These are phyloP conservation scores for Prunus salicina DNA, from an alignment of 306 rosid species.

Conservation along the genomic window DNA sequence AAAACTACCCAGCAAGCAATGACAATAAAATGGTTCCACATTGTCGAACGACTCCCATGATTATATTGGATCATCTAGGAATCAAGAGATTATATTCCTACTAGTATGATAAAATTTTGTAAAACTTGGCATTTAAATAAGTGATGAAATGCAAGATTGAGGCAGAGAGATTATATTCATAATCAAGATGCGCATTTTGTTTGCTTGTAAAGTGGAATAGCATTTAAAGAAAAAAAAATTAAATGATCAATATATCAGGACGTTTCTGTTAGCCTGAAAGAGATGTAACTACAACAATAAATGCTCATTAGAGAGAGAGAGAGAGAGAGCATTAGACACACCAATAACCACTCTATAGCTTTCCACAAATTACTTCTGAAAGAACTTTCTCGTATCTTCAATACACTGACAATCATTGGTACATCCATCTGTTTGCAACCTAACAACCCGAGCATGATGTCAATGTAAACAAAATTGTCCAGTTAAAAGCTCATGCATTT, in stretches of 20 bases:
- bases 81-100: too few species aligned
- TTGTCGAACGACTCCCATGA: too few species aligned
- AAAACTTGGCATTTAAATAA: background rate
- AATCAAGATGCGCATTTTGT: background rate
- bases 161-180: background rate
- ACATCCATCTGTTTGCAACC: conserved; percentile 43
- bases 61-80: too few species aligned
- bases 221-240: background rate
- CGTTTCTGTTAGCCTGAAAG: background rate
- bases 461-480: conserved; percentile 12
- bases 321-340: conserved; percentile 26
- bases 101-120: too few species aligned
- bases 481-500: background rate
- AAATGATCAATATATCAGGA: background rate
- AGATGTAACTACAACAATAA: background rate
- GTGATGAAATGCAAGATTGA: background rate
- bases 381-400: conserved; percentile 67
- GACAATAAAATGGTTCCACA: background rate
- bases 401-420: conserved; percentile 43
- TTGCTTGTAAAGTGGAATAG: background rate
- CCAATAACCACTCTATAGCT: conserved; percentile 58
- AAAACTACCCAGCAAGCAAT: background rate
- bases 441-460: conserved; percentile 30
- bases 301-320: background rate
- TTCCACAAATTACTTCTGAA: conserved; percentile 51